Conservation (phyloP, 495 filamentous ascomycete species). For the Xanthoparmelia taractica region DNA sequence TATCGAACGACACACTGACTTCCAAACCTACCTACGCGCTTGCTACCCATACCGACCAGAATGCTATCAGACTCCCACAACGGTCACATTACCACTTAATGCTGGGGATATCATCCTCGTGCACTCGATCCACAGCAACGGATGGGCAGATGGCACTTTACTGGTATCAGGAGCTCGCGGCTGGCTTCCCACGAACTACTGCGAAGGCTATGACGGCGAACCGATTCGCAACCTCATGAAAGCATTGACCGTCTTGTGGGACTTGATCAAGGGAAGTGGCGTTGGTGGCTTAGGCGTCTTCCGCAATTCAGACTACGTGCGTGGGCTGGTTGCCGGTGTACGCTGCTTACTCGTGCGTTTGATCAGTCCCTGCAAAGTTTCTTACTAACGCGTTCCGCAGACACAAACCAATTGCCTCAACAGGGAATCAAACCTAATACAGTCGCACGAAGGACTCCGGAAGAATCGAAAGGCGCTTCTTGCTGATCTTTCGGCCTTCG, state of each 20-base stretch:
- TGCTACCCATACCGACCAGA: conserved; percentile 87
- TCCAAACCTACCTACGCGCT: conserved; percentile 93
- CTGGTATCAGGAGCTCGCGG: conserved; percentile 80
- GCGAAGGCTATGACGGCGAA: conserved; percentile 83
- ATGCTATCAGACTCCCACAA: conserved; percentile 60
- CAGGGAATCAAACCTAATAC: conserved; percentile 65
- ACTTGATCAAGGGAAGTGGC: conserved; percentile 67
- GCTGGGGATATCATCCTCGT: conserved; percentile 88
- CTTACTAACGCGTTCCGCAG: conserved; percentile 44
- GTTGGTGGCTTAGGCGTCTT: conserved; percentile 62
- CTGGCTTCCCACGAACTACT: conserved; percentile 98
- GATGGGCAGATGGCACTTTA: conserved; percentile 98
- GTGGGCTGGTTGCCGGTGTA: conserved; percentile 87
- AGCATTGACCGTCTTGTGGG: conserved; percentile 87
- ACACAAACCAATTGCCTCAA: conserved; percentile 79
- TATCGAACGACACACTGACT: conserved; percentile 53
- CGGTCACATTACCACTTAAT: conserved; percentile 80
- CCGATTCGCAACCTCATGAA: conserved; percentile 78
- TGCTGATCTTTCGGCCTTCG: conserved; percentile 79
- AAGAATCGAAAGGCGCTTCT: conserved; percentile 76
- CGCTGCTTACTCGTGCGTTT: conserved; percentile 74
- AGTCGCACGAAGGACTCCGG: conserved; percentile 66
- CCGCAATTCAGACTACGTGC: conserved; percentile 81
- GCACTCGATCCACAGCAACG: conserved; percentile 96
- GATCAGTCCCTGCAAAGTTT: background rate